Base-by-base conservation (phyloP, 2,329 filamentous ascomycete genomes). In the Fusarium coicis region DNA sequence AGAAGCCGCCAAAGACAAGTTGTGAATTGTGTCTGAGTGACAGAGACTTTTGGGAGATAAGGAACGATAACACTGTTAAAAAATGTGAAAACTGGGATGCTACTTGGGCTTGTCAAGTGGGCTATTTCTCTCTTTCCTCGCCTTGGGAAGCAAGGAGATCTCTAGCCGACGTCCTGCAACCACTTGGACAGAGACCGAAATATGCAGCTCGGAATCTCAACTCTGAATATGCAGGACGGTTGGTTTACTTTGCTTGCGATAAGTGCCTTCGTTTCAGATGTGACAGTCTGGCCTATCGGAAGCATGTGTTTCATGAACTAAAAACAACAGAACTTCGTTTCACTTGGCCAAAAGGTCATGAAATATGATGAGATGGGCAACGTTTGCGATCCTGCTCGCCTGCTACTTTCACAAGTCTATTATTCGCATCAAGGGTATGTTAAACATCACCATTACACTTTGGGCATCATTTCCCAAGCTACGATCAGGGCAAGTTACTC, bases 41-140 rank as follows among this genome's bases (percentile, higher is more conserved):
- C 23, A 26, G 37, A 53, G 34, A 40, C 26, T 28, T 47, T 34
- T 34, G 42, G 21, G 18, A 46, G 34, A 59, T 42, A 57, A 63
- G 58, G 42, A 47, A 66, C 37, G 36, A 30, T 55, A 44, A 56
- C 43, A 36, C 50, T 37, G 40, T 53, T 49, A 12, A 26, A 53
- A n/a, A 73, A 76, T 68, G 74, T 70, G 73, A 70, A 76, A 72
- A 55, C 54, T 53, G 49, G 40, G 39, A 60, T 46, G 44, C 52
- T 44, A 63, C n/a, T 50, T 50, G 52, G 42, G 30, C 50, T 60
- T 36, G 66, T 40, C 63, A 50, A 54, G 47, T 46, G 36, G n/a
- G 28, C 36, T 47, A 43, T 49, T 71, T 66, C 61, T 71, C 66
- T 62, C 63, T 66, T 72, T 61, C 70, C 65, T 75, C 66, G 36